Evolutionary conservation across 2,329 filamentous ascomycete species (phyloP), one percentile per base, ranked within the genome.

Genomic region (Fusarium sp.): DNA sequence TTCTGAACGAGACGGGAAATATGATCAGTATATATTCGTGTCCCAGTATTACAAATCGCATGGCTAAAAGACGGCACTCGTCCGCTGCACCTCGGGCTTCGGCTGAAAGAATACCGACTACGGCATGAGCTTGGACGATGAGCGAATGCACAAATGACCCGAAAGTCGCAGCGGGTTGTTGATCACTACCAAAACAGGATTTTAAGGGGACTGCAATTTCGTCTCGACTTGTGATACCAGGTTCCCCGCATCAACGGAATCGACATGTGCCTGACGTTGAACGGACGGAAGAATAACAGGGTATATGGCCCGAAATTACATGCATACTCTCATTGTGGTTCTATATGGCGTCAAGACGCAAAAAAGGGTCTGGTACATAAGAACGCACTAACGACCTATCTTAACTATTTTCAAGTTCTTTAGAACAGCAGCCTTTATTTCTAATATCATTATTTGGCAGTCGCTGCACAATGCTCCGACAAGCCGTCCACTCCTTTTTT

Each of bases 401-500:
- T 28, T 5, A 21, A 53, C 18, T 16, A 21, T 42, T 28, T 42
- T 24, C 21, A 64, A 28, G 28, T 47, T 38, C 31, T 3, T 23
- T 18, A 8, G 18, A 58, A 21, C 24, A 43, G 42, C n/a, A 15
- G 35, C 31, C 11, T 35, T 55, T 28, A 24, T 21, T 20, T 21
- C 24, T 39, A 23, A 47, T 35, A n/a, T 43, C 10, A 4, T 18
- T 9, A 28, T 24, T 53, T 63, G 68, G 55, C 28, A 68, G 63
- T 70, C 59, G 64, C 15, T 63, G 28, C 56, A 61, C 15, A 31
- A 70, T 70, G 68, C 38, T 71, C 35, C 68, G 68, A 66, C 68
- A 56, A 52, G 59, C 68, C 55, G 68, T 70, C 68, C 68, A 69
- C 33, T 70, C 68, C 20, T 70, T 70, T 49, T 31, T 70, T 24